phyloP scores from a whole-genome alignment of 768 basidiomycete species.

The Trametes cubensis region DNA sequence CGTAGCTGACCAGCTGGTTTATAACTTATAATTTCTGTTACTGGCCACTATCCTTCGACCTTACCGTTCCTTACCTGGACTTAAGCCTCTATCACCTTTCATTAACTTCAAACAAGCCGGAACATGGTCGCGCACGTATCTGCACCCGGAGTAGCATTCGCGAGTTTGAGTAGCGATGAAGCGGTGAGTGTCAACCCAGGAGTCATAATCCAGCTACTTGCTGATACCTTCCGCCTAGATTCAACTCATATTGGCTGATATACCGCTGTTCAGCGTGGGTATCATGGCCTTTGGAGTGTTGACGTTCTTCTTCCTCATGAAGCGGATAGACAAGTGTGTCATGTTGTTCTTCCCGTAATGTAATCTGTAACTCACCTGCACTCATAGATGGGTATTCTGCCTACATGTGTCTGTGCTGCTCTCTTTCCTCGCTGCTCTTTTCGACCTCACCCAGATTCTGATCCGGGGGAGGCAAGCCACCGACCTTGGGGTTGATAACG shows the following conservation, averaged over 20 bases:
- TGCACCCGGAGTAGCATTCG: slow-evolving; percentile 34
- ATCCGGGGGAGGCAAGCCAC: slow-evolving; percentile 34
- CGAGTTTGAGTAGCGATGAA: slow-evolving; percentile 44
- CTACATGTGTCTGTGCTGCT: slow-evolving; percentile 61
- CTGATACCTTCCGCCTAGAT: slow-evolving; percentile 40
- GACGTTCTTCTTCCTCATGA: slow-evolving; percentile 56
- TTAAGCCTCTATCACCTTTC: not conserved
- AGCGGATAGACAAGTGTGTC: slow-evolving; percentile 54
- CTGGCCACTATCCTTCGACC: slow-evolving; percentile 10
- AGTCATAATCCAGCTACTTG: not conserved
- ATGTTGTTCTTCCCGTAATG: slow-evolving; percentile 35
- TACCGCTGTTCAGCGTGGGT: slow-evolving; percentile 69
- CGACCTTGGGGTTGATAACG: slow-evolving; percentile 32
- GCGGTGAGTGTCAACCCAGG: slow-evolving; percentile 41
- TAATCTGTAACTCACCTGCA: not conserved
- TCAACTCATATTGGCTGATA: slow-evolving; percentile 59
- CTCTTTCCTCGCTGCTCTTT: slow-evolving; percentile 61
- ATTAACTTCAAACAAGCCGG: not conserved
- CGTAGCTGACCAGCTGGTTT: slow-evolving; percentile 29
- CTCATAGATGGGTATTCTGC: slow-evolving; percentile 43
- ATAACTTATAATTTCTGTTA: slow-evolving; percentile 14
- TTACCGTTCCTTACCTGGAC: slow-evolving; percentile 12
- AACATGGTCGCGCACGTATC: slow-evolving; percentile 25
- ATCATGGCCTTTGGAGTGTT: slow-evolving; percentile 65
- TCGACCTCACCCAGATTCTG: slow-evolving; percentile 64